Percentiles rank a stretch among this genome's conserved stretches.
Conservation (phyloP, 108 stramenopile species). For the Licmophora abbreviata region DNA sequence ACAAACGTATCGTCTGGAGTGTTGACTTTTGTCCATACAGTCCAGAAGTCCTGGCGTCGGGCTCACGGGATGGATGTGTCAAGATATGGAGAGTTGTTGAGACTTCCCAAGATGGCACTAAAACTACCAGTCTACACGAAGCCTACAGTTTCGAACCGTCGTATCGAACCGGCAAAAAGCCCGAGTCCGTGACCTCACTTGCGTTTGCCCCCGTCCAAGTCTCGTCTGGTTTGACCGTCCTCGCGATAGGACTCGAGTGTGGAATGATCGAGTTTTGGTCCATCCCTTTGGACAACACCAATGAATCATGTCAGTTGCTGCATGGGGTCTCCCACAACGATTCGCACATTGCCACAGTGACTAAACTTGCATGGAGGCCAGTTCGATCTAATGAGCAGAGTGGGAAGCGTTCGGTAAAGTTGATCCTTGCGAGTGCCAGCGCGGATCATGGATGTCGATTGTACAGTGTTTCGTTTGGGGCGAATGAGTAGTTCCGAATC, state of each 20-base stretch:
- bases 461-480: no score
- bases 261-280: constrained; percentile 72
- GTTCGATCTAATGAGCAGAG: not conserved
- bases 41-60: constrained; percentile 61
- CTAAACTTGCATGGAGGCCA: constrained; percentile 57
- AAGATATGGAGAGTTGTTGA: constrained; percentile 66
- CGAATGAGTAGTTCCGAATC: no score
- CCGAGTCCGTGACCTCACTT: constrained; percentile 71
- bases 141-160: constrained; percentile 28
- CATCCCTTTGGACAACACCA: constrained; percentile 17
- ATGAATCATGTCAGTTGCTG: not conserved
- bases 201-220: constrained; percentile 50
- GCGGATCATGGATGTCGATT: constrained; percentile 43
- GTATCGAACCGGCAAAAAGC: constrained; percentile 28
- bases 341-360: constrained; percentile 43
- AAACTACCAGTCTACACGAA: constrained; percentile 27
- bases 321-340: constrained; percentile 11
- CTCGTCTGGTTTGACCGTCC: constrained; percentile 12
- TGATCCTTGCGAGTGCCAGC: constrained; percentile 34
- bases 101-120: constrained; percentile 9
- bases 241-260: constrained; percentile 69
- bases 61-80: constrained; percentile 71
- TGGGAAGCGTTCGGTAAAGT: no score
- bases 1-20: constrained; percentile 84
- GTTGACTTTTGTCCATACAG: constrained; percentile 65